These are phyloP conservation scores for Cladophialophora psammophila DNA, from an alignment of 2,329 filamentous ascomycete genomes.

Conservation along the genomic window DNA sequence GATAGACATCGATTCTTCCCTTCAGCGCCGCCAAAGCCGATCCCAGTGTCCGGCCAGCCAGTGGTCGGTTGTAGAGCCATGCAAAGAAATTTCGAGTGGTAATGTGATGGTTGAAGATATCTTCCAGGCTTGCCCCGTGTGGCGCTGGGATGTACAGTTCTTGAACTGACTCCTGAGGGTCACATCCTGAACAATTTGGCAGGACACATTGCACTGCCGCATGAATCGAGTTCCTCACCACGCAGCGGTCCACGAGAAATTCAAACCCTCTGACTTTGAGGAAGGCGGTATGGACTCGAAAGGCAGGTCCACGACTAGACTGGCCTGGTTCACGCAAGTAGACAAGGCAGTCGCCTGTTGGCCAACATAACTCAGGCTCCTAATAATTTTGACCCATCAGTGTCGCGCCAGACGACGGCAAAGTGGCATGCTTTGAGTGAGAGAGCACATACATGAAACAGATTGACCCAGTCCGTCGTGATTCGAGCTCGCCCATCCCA, in stretches of 20 bases:
- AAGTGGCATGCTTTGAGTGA: background rate
- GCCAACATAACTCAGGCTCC: slow-evolving; percentile 42
- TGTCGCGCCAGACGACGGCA: background rate
- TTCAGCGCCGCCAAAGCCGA: slow-evolving; percentile 69
- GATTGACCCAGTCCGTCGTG: slow-evolving; percentile 41
- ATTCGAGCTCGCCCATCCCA: slow-evolving; percentile 40
- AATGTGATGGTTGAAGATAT: slow-evolving; percentile 39
- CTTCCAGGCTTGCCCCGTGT: slow-evolving; percentile 32
- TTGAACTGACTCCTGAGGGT: slow-evolving; percentile 28
- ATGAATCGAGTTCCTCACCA: slow-evolving; percentile 36
- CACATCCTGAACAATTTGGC: slow-evolving; percentile 38
- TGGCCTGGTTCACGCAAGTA: slow-evolving; percentile 41
- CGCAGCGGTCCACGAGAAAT: slow-evolving; percentile 35
- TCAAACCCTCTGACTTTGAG: slow-evolving; percentile 38
- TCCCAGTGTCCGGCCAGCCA: slow-evolving; percentile 61
- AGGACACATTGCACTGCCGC: slow-evolving; percentile 32
- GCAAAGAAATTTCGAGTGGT: slow-evolving; percentile 42
- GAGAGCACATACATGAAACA: slow-evolving; percentile 37
- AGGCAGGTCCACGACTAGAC: slow-evolving; percentile 41
- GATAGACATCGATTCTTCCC: slow-evolving; percentile 69
- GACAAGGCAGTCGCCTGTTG: slow-evolving; percentile 40
- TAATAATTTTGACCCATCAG: slow-evolving; percentile 21
- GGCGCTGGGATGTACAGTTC: slow-evolving; percentile 42
- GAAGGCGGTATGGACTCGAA: slow-evolving; percentile 37
- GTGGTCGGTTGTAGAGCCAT: slow-evolving; percentile 40